phyloP scores from a whole-genome alignment of 495 filamentous ascomycete species.

The Penicillium lividum region DNA sequence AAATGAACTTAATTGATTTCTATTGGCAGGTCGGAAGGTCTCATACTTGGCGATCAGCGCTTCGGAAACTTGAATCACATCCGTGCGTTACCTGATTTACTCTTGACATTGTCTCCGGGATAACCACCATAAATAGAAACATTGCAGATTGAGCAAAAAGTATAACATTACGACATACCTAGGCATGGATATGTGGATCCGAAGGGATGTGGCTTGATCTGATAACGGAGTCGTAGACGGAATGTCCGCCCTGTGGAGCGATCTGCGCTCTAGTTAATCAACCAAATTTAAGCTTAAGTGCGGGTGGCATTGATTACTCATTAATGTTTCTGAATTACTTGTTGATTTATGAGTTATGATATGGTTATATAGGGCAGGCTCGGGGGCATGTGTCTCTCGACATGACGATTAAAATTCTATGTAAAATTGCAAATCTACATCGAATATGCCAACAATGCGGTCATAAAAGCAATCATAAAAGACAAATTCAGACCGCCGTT shows the following conservation, averaged over 20 bases:
- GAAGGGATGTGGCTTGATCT: neutral
- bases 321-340: neutral
- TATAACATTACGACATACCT: neutral
- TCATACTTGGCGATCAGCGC: neutral
- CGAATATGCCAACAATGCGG: neutral
- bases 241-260: neutral
- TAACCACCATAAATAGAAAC: neutral
- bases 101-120: neutral
- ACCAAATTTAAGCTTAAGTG: neutral
- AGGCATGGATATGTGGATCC: neutral
- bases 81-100: neutral
- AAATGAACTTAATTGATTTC: too few species aligned
- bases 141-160: neutral
- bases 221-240: neutral
- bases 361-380: neutral
- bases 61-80: neutral
- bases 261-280: neutral
- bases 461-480: neutral
- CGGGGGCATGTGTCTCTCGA: neutral
- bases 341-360: neutral
- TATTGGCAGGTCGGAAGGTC: neutral
- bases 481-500: neutral
- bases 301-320: neutral
- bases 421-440: neutral
- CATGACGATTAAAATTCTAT: neutral